Percentiles rank a stretch among this genome's conserved stretches.
These are phyloP conservation scores for Puya raimondii DNA, from an alignment of 176 grass and related monocot species.

Conservation along the genomic window DNA sequence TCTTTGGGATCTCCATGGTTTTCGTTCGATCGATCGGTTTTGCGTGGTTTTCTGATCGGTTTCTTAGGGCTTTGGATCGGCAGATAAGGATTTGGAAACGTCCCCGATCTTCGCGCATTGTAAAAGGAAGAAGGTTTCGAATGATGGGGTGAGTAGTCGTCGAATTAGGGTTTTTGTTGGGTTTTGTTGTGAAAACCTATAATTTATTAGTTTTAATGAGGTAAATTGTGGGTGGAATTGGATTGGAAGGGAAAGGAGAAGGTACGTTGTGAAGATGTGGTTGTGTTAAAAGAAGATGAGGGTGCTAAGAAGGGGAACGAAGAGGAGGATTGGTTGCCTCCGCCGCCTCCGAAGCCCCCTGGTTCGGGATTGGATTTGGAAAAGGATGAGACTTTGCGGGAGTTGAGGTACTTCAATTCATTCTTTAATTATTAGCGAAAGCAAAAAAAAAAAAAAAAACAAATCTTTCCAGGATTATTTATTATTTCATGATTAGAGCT, in stretches of 20 bases:
- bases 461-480: neutral
- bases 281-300: constrained; percentile 21
- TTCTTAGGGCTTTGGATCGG: neutral
- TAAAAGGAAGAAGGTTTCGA: constrained; percentile 36
- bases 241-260: constrained; percentile 19
- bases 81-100: constrained; percentile 64
- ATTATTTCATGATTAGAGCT: neutral
- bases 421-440: neutral
- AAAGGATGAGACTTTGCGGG: constrained; percentile 30
- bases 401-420: constrained; percentile 44
- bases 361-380: constrained; percentile 1
- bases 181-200: constrained; percentile 2
- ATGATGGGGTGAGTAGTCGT: constrained; percentile 21
- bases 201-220: constrained; percentile 1
- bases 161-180: neutral
- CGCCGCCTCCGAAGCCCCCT: constrained; percentile 39
- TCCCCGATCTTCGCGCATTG: constrained; percentile 48
- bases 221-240: constrained; percentile 10
- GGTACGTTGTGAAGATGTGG: constrained; percentile 1
- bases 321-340: constrained; percentile 72
- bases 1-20: constrained; percentile 7
- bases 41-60: neutral
- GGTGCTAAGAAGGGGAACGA: constrained; percentile 17
- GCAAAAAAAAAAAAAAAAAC: neutral
- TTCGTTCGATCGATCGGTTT: neutral